These are phyloP conservation scores for Fusarium phyllophilum DNA, from an alignment of 2,329 filamentous ascomycete genomes.

Conservation along the genomic window DNA sequence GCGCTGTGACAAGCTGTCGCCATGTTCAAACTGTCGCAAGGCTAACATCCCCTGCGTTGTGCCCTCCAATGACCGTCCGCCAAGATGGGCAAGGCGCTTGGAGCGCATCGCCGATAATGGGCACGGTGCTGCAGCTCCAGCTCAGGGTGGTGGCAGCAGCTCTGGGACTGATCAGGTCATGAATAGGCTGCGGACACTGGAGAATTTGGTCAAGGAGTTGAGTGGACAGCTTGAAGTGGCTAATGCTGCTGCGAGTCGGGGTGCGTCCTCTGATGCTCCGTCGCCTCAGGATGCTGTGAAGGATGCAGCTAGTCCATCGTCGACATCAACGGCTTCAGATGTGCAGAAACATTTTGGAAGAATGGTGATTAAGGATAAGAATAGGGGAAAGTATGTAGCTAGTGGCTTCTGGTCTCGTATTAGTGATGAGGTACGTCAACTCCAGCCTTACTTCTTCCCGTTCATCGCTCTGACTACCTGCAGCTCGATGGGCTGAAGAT, in stretches of 20 bases:
- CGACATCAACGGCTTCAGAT: conserved; percentile 24
- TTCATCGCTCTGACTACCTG: not conserved
- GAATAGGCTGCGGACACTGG: conserved; percentile 60
- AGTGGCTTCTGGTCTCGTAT: conserved; percentile 66
- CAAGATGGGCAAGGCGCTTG: conserved; percentile 64
- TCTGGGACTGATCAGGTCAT: conserved; percentile 53
- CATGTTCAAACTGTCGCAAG: conserved; percentile 66
- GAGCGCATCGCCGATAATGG: conserved; percentile 50
- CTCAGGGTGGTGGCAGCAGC: conserved; percentile 25
- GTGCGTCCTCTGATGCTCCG: conserved; percentile 43
- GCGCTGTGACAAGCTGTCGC: conserved; percentile 65
- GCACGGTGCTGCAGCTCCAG: not conserved
- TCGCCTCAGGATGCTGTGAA: conserved; percentile 42
- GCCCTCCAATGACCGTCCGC: conserved; percentile 60
- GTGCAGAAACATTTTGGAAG: conserved; percentile 58
- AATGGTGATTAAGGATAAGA: conserved; percentile 57
- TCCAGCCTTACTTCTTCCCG: not conserved
- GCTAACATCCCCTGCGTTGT: conserved; percentile 63
- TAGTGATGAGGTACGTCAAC: conserved; percentile 61
- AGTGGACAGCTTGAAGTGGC: conserved; percentile 57
- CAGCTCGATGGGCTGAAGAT: conserved; percentile 58
- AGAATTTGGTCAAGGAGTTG: conserved; percentile 62
- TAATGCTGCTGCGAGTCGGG: conserved; percentile 43
- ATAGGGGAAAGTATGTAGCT: conserved; percentile 59
- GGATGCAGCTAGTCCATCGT: conserved; percentile 10